Conservation (phyloP, 805 yeast genomes). For the Peterozyma xylosa region DNA sequence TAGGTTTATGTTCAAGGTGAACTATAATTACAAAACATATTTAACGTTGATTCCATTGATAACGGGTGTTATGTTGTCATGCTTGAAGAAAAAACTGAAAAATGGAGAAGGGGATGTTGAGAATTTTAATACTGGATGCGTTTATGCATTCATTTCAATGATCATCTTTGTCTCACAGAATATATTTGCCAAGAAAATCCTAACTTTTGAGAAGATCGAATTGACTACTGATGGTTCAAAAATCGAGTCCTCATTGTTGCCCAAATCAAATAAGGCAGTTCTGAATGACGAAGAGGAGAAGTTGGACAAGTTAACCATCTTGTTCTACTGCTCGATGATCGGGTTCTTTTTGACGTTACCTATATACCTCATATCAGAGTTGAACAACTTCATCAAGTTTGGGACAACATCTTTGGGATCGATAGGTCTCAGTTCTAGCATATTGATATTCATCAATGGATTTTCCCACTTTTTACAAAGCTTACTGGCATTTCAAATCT, state of each 20-base stretch:
- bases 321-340: conserved; percentile 62
- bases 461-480: conserved; percentile 77
- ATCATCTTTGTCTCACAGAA: conserved; percentile 71
- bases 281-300: conserved; percentile 24
- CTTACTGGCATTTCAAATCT: conserved; percentile 71
- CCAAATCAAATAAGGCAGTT: conserved; percentile 4
- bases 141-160: conserved; percentile 49
- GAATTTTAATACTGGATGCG: conserved; percentile 31
- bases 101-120: conserved; percentile 11
- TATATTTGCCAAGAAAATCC: conserved; percentile 68
- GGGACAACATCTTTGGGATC: too few species aligned
- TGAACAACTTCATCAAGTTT: conserved; percentile 5
- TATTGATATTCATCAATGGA: conserved; percentile 51
- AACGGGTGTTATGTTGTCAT: conserved; percentile 77
- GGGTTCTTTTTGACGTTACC: conserved; percentile 67
- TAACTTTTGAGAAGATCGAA: conserved; percentile 37
- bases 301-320: conserved; percentile 63
- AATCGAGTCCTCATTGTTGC: not conserved
- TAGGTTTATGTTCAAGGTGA: conserved; percentile 47
- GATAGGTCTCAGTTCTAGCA: too few species aligned
- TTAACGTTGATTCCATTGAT: conserved; percentile 73
- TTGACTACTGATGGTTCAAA: not conserved
- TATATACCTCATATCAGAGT: conserved; percentile 53
- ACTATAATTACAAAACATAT: conserved; percentile 62
- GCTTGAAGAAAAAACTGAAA: conserved; percentile 27